Base-by-base conservation (phyloP, 371 early-diverging fungal species). In the Lichtheimia hyalospora region DNA sequence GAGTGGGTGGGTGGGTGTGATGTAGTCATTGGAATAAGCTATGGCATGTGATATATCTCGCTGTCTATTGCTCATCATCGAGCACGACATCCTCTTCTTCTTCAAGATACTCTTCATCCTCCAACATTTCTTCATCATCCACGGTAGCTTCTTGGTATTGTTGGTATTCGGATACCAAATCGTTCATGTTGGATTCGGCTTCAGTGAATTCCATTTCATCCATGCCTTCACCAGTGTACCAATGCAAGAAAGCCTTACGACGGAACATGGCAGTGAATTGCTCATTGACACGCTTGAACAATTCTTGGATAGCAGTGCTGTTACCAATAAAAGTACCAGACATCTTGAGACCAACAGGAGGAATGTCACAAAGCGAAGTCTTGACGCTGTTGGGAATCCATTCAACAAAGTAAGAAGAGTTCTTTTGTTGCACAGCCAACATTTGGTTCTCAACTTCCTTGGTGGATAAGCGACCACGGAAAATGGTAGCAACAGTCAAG, bases 201-300 rank as follows among this genome's bases (percentile, higher is more conserved):
- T 96, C 96, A 61, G 92, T 90, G 81, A 96, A 96, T 73, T 96
- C 96, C 93, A 94, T 92, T 75, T 94, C 95, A 78, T 96, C 96
- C 96, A 96, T 96, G 60, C 96, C 95, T 72, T 95, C 94, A 68
- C 91, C 95, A 52, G 96, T 96, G 84, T 96, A 97, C 98, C 98
- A 97, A 79, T 97, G 98, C 71, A 97, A 74, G 87, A 94, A 97
- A 60, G 98, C 98, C 84, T 96, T 96, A 75, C 94, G 87, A 57
- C 89, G 84, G 81, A 94, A 95, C 98, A 97, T 96, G 61, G 89
- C 85, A 27, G 90, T 83, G 84, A 96, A 97, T 67, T 93, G 92
- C 40, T 92, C 89, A 49, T 77, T 81, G 71, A 84, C 89, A 73
- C 97, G 90, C 73, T 90, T 88, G 79, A 96, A 96, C 24, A 94